These are phyloP conservation scores for Ascochyta pisi DNA, from an alignment of 2,329 filamentous ascomycete species.

Conservation along the genomic window DNA sequence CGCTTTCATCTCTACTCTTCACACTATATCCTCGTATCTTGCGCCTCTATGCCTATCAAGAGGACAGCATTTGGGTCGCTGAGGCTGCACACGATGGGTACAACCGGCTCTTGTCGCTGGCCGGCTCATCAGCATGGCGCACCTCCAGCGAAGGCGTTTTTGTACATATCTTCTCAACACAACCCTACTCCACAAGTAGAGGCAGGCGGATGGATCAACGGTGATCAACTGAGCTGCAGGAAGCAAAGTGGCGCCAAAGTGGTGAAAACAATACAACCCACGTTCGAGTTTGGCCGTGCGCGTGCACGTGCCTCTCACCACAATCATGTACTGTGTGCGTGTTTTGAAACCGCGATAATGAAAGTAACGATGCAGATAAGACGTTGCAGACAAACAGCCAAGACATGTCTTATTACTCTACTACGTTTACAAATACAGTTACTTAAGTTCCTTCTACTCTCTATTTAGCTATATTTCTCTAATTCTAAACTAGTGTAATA, in stretches of 20 bases:
- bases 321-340: not conserved
- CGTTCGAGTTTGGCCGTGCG: conserved; percentile 3
- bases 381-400: too few relatives aligned
- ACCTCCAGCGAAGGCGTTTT: not conserved
- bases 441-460: too few relatives aligned
- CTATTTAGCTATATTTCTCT: too few relatives aligned
- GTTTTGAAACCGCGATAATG: too few relatives aligned
- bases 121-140: not conserved
- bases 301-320: conserved; percentile 6
- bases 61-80: conserved; percentile 4
- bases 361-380: too few relatives aligned
- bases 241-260: conserved; percentile 3
- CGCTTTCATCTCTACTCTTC: conserved; percentile 30
- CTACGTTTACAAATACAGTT: too few relatives aligned
- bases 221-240: not conserved
- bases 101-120: not conserved
- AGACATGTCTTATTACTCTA: too few relatives aligned
- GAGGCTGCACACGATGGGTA: not conserved
- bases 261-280: conserved; percentile 6
- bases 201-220: not conserved
- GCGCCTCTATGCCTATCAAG: conserved; percentile 7
- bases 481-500: too few relatives aligned
- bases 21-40: conserved; percentile 19
- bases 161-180: conserved; percentile 13
- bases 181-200: conserved; percentile 2